Evolutionary conservation across 2,329 filamentous ascomycete species (phyloP).

Genomic region (Fusarium sp.): DNA sequence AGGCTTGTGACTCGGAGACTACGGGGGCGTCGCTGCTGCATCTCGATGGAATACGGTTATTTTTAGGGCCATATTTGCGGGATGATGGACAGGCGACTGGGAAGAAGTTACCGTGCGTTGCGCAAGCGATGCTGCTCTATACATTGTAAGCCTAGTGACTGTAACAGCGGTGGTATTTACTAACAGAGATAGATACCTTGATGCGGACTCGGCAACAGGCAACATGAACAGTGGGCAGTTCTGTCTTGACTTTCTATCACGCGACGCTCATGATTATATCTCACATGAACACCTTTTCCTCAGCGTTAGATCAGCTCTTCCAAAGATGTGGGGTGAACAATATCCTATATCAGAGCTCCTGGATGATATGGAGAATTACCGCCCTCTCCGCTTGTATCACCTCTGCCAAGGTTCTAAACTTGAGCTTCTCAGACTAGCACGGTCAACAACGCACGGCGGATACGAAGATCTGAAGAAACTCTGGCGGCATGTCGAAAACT

Average conservation of each 20-base stretch:
- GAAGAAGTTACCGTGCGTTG: slow-evolving; percentile 18
- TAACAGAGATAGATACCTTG: slow-evolving; percentile 15
- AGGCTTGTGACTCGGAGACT: slow-evolving; percentile 28
- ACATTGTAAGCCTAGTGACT: slow-evolving; percentile 8
- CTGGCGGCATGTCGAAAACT: slow-evolving; percentile 18
- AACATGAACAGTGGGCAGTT: slow-evolving; percentile 24
- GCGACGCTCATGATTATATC: slow-evolving; percentile 33
- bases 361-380: slow-evolving; percentile 34
- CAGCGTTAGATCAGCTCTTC: slow-evolving; percentile 26
- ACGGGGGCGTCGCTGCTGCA: slow-evolving; percentile 21
- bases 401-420: slow-evolving; percentile 33
- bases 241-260: slow-evolving; percentile 29
- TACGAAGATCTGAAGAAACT: not conserved
- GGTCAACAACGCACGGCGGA: not conserved
- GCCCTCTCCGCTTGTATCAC: slow-evolving; percentile 26
- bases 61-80: slow-evolving; percentile 26
- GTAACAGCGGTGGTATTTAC: accelerated
- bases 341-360: slow-evolving; percentile 32
- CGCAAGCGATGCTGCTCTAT: slow-evolving; percentile 30
- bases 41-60: slow-evolving; percentile 29
- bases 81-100: not conserved
- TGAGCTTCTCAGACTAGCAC: slow-evolving; percentile 20
- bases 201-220: slow-evolving; percentile 30
- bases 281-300: slow-evolving; percentile 32
- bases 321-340: slow-evolving; percentile 32